Evolutionary conservation across 352 stramenopile species (phyloP).

Genomic region (Globisporangium cylindrosporum): DNA sequence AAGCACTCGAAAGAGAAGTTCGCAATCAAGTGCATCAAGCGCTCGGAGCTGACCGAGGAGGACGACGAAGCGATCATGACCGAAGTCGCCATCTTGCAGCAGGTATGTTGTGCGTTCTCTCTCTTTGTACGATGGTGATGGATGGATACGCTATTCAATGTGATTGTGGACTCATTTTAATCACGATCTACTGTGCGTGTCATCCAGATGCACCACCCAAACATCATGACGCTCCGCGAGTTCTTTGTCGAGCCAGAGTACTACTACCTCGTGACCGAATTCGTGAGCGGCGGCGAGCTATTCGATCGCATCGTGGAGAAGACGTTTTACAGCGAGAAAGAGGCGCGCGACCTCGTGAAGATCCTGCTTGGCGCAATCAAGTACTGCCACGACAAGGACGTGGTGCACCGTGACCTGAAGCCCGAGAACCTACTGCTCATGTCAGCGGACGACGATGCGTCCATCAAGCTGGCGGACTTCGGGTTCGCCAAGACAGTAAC

Average conservation of each 20-base stretch:
- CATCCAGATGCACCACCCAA: slow-evolving; percentile 73
- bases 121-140: neutral
- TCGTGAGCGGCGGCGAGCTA: slow-evolving; percentile 82
- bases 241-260: slow-evolving; percentile 89
- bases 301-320: slow-evolving; percentile 91
- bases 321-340: slow-evolving; percentile 83
- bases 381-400: slow-evolving; percentile 86
- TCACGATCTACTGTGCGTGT: neutral
- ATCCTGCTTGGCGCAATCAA: slow-evolving; percentile 76
- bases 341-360: slow-evolving; percentile 81
- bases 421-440: slow-evolving; percentile 88
- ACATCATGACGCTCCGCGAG: slow-evolving; percentile 90
- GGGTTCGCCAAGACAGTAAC: slow-evolving; percentile 89
- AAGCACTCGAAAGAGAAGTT: slow-evolving; percentile 80
- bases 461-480: slow-evolving; percentile 92
- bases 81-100: slow-evolving; percentile 80
- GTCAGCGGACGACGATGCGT: slow-evolving; percentile 80
- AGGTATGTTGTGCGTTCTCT: slow-evolving; percentile 18
- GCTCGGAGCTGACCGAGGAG: slow-evolving; percentile 64
- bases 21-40: slow-evolving; percentile 92
- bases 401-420: slow-evolving; percentile 83
- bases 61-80: slow-evolving; percentile 78
- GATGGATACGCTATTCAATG: neutral
- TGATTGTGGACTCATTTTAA: neutral
- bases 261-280: slow-evolving; percentile 89